Base-by-base conservation (phyloP, 208 protist species). In the Leishmania arabica region DNA sequence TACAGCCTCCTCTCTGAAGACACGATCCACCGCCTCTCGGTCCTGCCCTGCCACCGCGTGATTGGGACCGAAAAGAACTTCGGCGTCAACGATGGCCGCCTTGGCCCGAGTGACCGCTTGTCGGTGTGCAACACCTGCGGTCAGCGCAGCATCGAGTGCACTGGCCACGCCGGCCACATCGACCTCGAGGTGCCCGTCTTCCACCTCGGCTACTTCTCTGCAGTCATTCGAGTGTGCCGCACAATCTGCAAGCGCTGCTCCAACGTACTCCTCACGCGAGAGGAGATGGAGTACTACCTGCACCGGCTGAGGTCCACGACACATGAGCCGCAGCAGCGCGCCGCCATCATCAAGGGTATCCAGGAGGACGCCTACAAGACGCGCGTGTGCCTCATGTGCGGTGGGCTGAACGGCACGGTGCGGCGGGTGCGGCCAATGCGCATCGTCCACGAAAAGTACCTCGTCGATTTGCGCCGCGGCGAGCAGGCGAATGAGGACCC, bases 131-230 rank as follows among this genome's bases (percentile, higher is more conserved):
- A 81, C 27, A 99, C 99, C 0, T 99, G 99, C 85, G 96, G 96
- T 1, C 78, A 95, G 77, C 83, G 90, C 53, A 87, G 92, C 79
- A 81, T 92, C 13, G 94, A 99, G 65, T 99, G 99, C 89, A 90
- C 96, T 8, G 99, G 99, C 13, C 99, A 99, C 90, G 99, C 99
- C 85, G 99, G 99, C 37, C 93, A 99, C 89, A 97, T 99, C 58
- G 90, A 99, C 78, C 90, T 99, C 53, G 97, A 97, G 83, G 85
- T 99, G 42, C 99, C 99, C 0, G 98, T 99, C 9, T 99, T 99
- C 86, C 99, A 99, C 83, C 84, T 99, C 45, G 99, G 99, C 47
- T 99, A 99, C 84, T 97, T 99, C 68, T 88, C 95, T 49, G 84
- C 88, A 19, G 98, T 99, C 64, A 70, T 99, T 51, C 88, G 93